Percentiles rank a stretch among this genome's conserved stretches.
phyloP scores from a whole-genome alignment of 1,284 basidiomycete genomes.

The Rhodotorula sp. region DNA sequence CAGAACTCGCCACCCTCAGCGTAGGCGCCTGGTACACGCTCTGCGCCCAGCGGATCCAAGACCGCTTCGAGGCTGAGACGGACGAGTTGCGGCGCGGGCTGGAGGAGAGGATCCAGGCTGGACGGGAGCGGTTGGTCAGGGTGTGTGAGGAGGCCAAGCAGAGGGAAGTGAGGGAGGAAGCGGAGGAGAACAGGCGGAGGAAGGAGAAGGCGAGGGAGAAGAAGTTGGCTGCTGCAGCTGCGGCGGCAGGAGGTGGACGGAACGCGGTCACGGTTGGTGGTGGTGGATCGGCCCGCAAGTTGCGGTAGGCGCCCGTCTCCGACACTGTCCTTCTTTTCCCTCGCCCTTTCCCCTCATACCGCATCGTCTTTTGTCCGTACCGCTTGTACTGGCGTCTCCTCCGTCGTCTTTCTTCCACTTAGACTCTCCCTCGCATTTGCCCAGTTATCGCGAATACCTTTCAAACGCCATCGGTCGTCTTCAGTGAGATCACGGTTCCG shows the following conservation, averaged over 20 bases:
- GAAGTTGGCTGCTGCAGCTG: not conserved
- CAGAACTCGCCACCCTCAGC: conserved; percentile 8
- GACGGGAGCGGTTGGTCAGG: not conserved
- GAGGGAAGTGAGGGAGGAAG: conserved; percentile 11
- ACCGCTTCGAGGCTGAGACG: not conserved
- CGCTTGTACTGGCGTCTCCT: no score
- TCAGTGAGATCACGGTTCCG: no score
- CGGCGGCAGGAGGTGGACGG: not conserved
- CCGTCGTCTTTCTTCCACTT: no score
- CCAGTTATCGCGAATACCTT: no score
- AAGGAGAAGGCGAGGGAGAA: conserved; percentile 11
- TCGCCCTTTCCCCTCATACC: no score
- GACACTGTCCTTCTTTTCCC: no score
- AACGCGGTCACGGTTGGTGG: not conserved
- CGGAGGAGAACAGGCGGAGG: not conserved
- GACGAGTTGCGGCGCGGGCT: not conserved
- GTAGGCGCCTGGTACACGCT: conserved; percentile 21
- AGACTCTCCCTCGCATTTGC: no score
- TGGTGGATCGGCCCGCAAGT: not conserved
- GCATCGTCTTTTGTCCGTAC: no score
- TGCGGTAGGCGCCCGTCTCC: not conserved
- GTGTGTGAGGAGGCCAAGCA: conserved; percentile 19
- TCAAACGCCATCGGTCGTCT: no score
- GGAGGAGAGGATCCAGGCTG: conserved; percentile 9
- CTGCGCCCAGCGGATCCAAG: not conserved